Percentiles rank a stretch among this genome's conserved stretches.
Conservation (phyloP, 306 rosid genomes). For the Lathyrus aphaca region DNA sequence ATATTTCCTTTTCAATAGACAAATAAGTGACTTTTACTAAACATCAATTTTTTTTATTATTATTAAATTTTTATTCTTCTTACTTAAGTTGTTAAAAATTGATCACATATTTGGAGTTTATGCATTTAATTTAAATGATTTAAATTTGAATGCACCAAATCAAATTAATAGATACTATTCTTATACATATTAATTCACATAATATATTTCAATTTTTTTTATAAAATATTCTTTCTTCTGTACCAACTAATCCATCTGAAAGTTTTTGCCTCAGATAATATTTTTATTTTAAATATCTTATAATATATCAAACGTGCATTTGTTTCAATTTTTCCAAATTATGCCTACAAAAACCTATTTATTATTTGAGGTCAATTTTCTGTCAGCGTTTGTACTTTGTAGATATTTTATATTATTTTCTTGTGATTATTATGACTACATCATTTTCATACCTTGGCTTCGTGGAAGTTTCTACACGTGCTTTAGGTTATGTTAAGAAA, state of each 20-base stretch:
- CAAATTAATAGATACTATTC: neutral
- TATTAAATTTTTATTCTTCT: neutral
- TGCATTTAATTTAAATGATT: neutral
- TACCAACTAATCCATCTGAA: no score
- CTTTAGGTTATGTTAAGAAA: neutral
- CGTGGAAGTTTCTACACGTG: constrained; percentile 2
- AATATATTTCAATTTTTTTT: neutral
- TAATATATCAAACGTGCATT: neutral
- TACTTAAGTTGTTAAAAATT: neutral
- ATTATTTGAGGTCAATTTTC: neutral
- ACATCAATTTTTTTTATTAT: neutral
- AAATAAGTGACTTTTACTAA: neutral
- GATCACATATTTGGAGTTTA: neutral
- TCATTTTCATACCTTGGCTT: neutral
- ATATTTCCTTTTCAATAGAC: neutral
- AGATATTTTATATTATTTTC: neutral
- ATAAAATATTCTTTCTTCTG: no score
- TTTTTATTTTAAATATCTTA: neutral
- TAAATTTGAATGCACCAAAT: neutral
- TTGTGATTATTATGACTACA: neutral
- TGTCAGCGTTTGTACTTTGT: neutral
- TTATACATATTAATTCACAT: neutral
- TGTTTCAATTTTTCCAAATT: no score
- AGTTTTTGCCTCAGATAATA: no score
- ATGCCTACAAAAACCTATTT: neutral